These are phyloP conservation scores for Ceratocystis papillata DNA, from an alignment of 2,329 filamentous ascomycete species.

Conservation along the genomic window DNA sequence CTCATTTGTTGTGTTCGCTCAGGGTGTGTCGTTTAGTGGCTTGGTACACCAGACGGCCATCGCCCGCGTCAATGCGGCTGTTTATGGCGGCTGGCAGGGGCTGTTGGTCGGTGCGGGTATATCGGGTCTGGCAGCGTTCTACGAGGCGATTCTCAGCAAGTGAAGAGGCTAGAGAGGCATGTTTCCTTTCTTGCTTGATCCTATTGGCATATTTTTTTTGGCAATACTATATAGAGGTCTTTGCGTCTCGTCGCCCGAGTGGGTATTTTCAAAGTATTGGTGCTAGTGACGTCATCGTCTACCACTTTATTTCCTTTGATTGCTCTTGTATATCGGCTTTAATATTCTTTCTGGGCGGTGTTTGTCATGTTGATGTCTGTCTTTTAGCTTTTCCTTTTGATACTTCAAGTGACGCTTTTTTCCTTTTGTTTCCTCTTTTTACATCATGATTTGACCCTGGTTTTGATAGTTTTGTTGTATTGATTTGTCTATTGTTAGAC, in stretches of 20 bases:
- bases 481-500: no score
- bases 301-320: conserved; percentile 1
- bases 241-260: no score
- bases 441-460: background rate
- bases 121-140: conserved; percentile 58
- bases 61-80: conserved; percentile 49
- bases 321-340: conserved; percentile 3
- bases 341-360: conserved; percentile 11
- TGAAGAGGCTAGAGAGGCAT: conserved; percentile 30
- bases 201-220: no score
- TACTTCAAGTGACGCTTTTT: conserved; percentile 1
- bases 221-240: no score
- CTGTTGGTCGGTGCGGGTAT: conserved; percentile 58
- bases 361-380: background rate
- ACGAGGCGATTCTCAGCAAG: conserved; percentile 66
- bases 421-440: background rate
- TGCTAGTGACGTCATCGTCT: background rate
- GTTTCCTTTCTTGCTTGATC: no score
- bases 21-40: conserved; percentile 52
- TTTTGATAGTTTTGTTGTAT: no score
- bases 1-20: conserved; percentile 68
- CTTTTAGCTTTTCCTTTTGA: background rate
- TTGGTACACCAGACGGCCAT: conserved; percentile 51
- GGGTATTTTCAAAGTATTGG: no score
- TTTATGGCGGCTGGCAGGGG: conserved; percentile 62